Evolutionary conservation across 805 yeast genomes (phyloP).

Genomic region (Saccharomycopsis fibuligera): DNA sequence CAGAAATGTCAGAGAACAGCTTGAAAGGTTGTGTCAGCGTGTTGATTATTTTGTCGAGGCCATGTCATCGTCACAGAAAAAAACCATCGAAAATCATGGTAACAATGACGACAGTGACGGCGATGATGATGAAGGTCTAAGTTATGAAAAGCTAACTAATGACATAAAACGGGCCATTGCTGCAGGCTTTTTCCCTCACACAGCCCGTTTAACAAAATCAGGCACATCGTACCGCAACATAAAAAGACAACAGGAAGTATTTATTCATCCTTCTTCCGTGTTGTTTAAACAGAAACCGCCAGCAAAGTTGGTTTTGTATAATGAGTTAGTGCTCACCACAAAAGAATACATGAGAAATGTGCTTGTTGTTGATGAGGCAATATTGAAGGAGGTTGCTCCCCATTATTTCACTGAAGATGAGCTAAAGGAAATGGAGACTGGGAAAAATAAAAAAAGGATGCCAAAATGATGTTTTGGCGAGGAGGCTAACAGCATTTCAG

Average conservation of each 20-base stretch:
- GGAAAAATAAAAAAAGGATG: not conserved
- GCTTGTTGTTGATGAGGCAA: conserved; percentile 56
- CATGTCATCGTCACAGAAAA: conserved; percentile 27
- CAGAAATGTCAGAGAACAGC: conserved; percentile 63
- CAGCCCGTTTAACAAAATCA: conserved; percentile 49
- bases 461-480: too few species aligned
- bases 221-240: conserved; percentile 63
- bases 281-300: conserved; percentile 63
- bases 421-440: conserved; percentile 9
- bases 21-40: conserved; percentile 52
- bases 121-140: conserved; percentile 6
- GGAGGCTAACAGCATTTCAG: too few species aligned
- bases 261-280: conserved; percentile 81
- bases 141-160: conserved; percentile 23
- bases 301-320: conserved; percentile 67
- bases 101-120: conserved; percentile 27
- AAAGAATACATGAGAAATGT: conserved; percentile 86
- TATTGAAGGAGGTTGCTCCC: conserved; percentile 74
- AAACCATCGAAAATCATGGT: conserved; percentile 27
- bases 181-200: conserved; percentile 64
- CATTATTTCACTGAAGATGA: conserved; percentile 31
- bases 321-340: conserved; percentile 76
- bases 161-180: conserved; percentile 49
- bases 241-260: conserved; percentile 64
- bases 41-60: conserved; percentile 29